A percentile compares a stretch with the other conserved stretches of the same genome.
Evolutionary conservation across 208 protist genomes (phyloP).

Genomic region (Acanthamoeba culbertsoni): DNA sequence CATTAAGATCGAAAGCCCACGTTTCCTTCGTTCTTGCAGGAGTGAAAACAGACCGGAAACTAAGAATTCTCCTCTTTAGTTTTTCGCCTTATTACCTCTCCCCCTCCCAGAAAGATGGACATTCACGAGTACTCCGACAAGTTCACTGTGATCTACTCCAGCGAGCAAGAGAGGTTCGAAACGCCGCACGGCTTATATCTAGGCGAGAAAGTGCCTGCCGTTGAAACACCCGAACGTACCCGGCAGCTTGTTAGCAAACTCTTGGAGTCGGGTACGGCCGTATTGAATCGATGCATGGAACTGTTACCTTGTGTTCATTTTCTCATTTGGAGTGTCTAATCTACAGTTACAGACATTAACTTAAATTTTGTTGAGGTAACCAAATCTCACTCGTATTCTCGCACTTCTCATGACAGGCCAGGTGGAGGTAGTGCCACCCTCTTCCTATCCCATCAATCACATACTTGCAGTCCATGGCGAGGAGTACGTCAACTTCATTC

Average conservation of each 20-base stretch:
- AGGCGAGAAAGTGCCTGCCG: not conserved
- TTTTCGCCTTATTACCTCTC: no score
- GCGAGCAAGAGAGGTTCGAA: not conserved
- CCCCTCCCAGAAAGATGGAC: not conserved
- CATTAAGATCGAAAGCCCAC: not conserved
- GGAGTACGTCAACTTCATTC: not conserved
- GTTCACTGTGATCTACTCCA: not conserved
- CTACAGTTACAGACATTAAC: not conserved
- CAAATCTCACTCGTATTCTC: no score
- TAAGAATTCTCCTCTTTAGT: no score
- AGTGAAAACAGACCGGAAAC: no score
- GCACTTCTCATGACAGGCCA: not conserved
- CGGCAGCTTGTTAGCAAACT: not conserved
- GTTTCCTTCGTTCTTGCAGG: not conserved
- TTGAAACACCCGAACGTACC: slow-evolving; percentile 4
- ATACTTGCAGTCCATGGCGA: not conserved
- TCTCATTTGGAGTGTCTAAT: not conserved
- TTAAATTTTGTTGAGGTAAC: not conserved
- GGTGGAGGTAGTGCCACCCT: not conserved
- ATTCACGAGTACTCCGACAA: not conserved
- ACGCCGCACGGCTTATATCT: not conserved
- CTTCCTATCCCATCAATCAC: not conserved
- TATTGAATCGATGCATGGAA: not conserved
- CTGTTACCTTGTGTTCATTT: no score
- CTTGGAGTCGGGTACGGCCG: not conserved